Evolutionary conservation across 768 basidiomycete species (phyloP).

Genomic region (Pisolithus microcarpus): DNA sequence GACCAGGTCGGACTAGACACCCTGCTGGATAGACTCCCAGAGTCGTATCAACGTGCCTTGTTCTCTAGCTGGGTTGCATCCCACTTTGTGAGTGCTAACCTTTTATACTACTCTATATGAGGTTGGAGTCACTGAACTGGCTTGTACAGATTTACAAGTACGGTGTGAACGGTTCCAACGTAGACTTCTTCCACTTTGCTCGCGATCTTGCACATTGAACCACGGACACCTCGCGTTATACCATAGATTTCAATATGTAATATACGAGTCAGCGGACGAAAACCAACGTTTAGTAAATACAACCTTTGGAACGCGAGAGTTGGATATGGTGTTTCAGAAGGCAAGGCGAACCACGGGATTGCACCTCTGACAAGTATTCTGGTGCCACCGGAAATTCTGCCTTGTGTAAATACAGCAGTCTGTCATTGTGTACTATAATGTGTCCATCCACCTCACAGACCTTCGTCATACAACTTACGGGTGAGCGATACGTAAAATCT

Average conservation of each 20-base stretch:
- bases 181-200: conserved; percentile 96
- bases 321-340: too few relatives aligned
- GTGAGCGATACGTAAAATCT: conserved; percentile 85
- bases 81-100: conserved; percentile 59
- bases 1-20: conserved; percentile 77
- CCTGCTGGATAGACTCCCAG: conserved; percentile 71
- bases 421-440: not conserved
- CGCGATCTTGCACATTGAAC: conserved; percentile 49
- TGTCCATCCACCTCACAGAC: conserved; percentile 34
- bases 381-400: too few relatives aligned
- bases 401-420: too few relatives aligned
- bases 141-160: conserved; percentile 76
- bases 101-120: not conserved
- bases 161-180: conserved; percentile 81
- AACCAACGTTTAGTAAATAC: too few relatives aligned
- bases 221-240: not conserved
- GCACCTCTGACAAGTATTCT: too few relatives aligned
- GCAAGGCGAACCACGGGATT: too few relatives aligned
- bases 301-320: too few relatives aligned
- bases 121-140: not conserved
- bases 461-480: conserved; percentile 89
- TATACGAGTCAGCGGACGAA: too few relatives aligned
- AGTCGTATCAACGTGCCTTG: conserved; percentile 75
- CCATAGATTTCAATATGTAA: not conserved
- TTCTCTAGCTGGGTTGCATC: conserved; percentile 90